Conservation (phyloP, 768 basidiomycete species). For the Pholiota microspora region DNA sequence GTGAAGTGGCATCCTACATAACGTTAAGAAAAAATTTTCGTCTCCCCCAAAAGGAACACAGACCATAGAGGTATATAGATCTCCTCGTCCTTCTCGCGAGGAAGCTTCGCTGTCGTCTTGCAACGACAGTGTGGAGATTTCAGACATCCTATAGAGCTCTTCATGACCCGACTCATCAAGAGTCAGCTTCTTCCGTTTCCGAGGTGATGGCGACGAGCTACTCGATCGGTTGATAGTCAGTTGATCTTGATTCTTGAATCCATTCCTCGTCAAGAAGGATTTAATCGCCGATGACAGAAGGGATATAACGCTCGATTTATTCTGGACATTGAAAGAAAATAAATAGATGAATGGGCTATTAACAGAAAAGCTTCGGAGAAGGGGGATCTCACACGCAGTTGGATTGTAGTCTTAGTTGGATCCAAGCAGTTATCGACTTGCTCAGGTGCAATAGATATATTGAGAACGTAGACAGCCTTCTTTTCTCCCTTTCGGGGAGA, state of each 20-base stretch:
- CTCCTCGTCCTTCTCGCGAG: constrained; percentile 8
- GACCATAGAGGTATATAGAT: constrained; percentile 21
- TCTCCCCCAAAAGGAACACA: constrained; percentile 12
- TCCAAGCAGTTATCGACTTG: constrained; percentile 79
- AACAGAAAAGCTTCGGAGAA: constrained; percentile 5
- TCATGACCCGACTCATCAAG: constrained; percentile 34
- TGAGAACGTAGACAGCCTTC: constrained; percentile 81
- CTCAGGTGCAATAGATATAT: constrained; percentile 62
- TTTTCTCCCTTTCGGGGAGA: constrained; percentile 80
- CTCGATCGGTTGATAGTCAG: constrained; percentile 10
- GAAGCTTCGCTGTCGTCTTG: constrained; percentile 13
- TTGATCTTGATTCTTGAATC: constrained; percentile 41
- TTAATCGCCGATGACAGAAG: constrained; percentile 61
- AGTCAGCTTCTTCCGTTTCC: constrained; percentile 50
- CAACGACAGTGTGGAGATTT: constrained; percentile 16
- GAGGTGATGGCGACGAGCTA: constrained; percentile 34
- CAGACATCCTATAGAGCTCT: constrained; percentile 24
- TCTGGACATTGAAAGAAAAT: constrained; percentile 34
- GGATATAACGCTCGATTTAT: constrained; percentile 49
- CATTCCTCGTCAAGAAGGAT: constrained; percentile 62
- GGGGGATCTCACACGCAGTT: constrained; percentile 55
- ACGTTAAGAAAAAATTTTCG: constrained; percentile 10
- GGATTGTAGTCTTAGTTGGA: constrained; percentile 68
- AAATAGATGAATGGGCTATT: constrained; percentile 7
- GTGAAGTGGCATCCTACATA: constrained; percentile 22